Evolutionary conservation across 176 grass and related monocot species (phyloP).

Genomic region (Calamus simplicifolius): DNA sequence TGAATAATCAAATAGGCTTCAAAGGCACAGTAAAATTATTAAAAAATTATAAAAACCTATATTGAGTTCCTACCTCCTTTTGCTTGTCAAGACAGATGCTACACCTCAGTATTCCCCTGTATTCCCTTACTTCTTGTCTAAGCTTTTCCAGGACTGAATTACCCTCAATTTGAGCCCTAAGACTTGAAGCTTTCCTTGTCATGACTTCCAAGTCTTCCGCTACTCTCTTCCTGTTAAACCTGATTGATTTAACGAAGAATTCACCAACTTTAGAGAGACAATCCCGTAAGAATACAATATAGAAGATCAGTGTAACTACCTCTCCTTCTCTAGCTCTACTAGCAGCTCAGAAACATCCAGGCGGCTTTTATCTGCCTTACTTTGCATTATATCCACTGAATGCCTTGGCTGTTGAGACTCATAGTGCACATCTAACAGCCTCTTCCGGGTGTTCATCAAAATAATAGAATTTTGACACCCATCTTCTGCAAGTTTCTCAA

Average conservation of each 20-base stretch:
- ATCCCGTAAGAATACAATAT: background rate
- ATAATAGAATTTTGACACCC: constrained; percentile 34
- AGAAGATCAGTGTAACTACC: constrained; percentile 27
- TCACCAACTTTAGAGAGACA: background rate
- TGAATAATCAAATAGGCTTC: no score
- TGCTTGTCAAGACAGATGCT: constrained; percentile 54
- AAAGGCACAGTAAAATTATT: no score
- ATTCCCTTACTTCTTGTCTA: constrained; percentile 59
- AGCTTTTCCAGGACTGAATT: constrained; percentile 59
- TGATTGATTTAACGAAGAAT: constrained; percentile 18
- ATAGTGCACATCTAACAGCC: constrained; percentile 33
- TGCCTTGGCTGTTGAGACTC: constrained; percentile 45
- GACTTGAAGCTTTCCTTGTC: constrained; percentile 54
- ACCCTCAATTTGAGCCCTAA: constrained; percentile 46
- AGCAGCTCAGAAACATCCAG: constrained; percentile 47
- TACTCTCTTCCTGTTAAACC: constrained; percentile 74
- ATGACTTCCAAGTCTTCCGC: constrained; percentile 64
- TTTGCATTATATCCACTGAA: constrained; percentile 36
- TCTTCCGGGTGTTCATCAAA: constrained; percentile 45
- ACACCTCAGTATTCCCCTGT: constrained; percentile 84
- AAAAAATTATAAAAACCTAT: no score
- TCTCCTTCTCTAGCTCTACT: constrained; percentile 73
- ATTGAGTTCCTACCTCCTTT: constrained; percentile 53
- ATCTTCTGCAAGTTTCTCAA: constrained; percentile 53
- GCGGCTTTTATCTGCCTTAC: constrained; percentile 46